Base-by-base conservation (phyloP, 1,284 basidiomycete genomes). In the Ustilago crameri region DNA sequence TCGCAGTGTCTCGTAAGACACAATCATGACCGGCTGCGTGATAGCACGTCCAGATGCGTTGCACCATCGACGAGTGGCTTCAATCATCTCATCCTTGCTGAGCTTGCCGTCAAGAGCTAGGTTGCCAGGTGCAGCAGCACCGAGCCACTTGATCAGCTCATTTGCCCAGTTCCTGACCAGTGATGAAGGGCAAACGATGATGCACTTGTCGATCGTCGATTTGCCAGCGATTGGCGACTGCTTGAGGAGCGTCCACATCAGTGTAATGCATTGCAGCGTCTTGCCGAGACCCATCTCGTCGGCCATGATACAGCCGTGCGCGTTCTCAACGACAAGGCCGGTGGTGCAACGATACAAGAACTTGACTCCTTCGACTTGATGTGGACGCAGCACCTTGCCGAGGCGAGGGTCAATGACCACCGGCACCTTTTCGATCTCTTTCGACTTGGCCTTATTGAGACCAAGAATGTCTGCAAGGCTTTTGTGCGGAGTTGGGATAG, bases 121-220 rank as follows among this genome's bases (percentile, higher is more conserved):
- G 14, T 69, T 65, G 24, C 81, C 78, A 3, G 81, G 81, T 9
- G 81, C 81, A 1, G 76, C 55, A 1, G 68, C 42, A 3, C 80
- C 80, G 2, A 83, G 76, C 81, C 81, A 83, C 37, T 82, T 82
- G 51, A 74, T 63, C 20, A 99, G 87, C 85, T 99, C 95, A 82
- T 98, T 98, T 0, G 94, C 95, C 95, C 95, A 99, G 81, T 98
- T 98, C 80, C 92, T 92, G 24, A 99, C 95, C 54, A 99, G 86
- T 85, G 93, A 96, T 3, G 94, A 93, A 0, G 96, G 96, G 82
- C 96, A 99, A 0, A 91, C 95, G 72, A 99, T 97, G 83, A 99
- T 95, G 61, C 92, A 95, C 84, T 98, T 99, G 81, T 98, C 95
- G 75, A 98, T 95, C 0, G 93, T 91, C 0, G 90, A 87, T 83